Evolutionary conservation across 148 eudicot genomes (phyloP), one percentile per base, ranked within the genome.

Genomic region (Pouteria glomerata): DNA sequence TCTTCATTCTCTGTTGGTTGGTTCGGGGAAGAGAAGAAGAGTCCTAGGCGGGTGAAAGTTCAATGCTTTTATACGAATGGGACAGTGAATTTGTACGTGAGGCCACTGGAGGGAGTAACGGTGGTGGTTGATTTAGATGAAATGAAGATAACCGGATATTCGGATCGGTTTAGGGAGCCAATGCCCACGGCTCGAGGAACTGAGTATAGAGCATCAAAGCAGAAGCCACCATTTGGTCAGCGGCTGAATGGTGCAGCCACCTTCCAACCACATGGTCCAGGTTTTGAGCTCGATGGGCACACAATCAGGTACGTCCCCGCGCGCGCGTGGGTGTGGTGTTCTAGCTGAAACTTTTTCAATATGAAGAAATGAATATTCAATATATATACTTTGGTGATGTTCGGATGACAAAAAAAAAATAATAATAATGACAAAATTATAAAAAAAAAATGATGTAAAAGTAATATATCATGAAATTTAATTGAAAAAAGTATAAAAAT

Each of bases 41-140:
- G 44, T n/a, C n/a, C n/a, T n/a, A 71, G 76, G 27, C 52, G 48
- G 1, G 58, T 71, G 29, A 77, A 14, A 24, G 26, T 77, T 14
- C 48, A 33, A 31, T 72, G 72, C 24, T 73, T 45, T 45, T 66
- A 68, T 57, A 41, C n/a, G 66, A 53, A 77, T 4, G 80, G 72
- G 18, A 77, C 80, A 3, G 45, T 47, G 12, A 77, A 77, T 21
- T 37, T 77, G 34, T 77, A 72, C 34, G 52, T 66, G 72, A 72
- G 76, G 39, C 80, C 80, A 6, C 15, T 77, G 11, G 80, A 77
- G n/a, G 76, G 68, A 10, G 24, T 65, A 18, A 57, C 66, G 0
- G 66, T 65, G 60, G 73, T 65, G 3, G 48, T 71, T 13, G 71
- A 77, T 57, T 16, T 77, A 18, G 71, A 77, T 21, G 65, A 63